A percentile compares a stretch with the other conserved stretches of the same genome.
Conservation (phyloP, 176 grass and related monocot genomes). For the barley (Hordeum vulgare) region MorexV3_pseudomolecules_assembly NC_058522.1:491293689-491294188, state of each 20-base stretch:
- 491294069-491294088: not conserved
- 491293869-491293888: not conserved
- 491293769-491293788: not conserved
- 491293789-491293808: not conserved
- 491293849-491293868: not conserved
- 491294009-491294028: not conserved
- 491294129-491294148: not conserved
- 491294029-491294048: not conserved
- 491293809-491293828: not conserved
- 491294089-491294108: not conserved
- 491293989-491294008: not conserved
- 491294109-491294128: not conserved
- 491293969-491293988: not conserved
- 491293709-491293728: not conserved
- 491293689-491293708: not conserved
- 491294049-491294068: not conserved
- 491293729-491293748: not conserved
- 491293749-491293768: not conserved
- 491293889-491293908: not conserved
- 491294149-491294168: not conserved
- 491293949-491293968: not conserved
- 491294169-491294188: not conserved
- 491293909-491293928: not conserved
- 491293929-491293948: not conserved
- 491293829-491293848: not conserved